Evolutionary conservation across 73 alveolate genomes (phyloP), one percentile per base, ranked within the genome.

Genomic region (Paramecium tetraurelia): DNA sequence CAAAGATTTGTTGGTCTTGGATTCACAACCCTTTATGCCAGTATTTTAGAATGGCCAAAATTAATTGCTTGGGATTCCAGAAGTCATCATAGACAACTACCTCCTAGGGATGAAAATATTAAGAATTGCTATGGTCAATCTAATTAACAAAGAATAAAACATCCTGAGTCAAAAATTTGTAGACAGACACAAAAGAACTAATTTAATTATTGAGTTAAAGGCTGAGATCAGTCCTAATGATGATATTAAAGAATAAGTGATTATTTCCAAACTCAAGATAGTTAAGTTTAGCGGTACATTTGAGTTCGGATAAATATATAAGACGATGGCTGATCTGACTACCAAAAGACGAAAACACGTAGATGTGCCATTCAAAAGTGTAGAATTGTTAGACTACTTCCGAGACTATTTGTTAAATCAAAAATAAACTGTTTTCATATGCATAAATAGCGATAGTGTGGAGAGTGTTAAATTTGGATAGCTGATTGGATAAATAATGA

Each of bases 231-330:
- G 76, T 44, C 90, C 90, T 6, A 43, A 29, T 41, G 90, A 80
- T 20, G 90, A 80, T 80, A 40, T 80, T 10, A 80, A 80, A 46
- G 90, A 80, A 80, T 80, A 80, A 16, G 90, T 80, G 48, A 44
- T 80, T 2, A 80, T 80, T 5, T 80, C 90, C 9, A 80, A 80
- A 46, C 33, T 80, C 18, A 80, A 46, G 18, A 80, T 80, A 9
- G 90, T 80, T 18, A 80, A 80, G 35, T 80, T 31, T 80, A 80
- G 90, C 46, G 76, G 75, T 1, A 43, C 46, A 10, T 80, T 80
- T 44, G 90, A 80, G 21, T 44, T 41, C 20, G 90, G 90, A 43
- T 44, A 80, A 14, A 35, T 80, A 4, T 80, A 31, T 44, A 80
- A 80, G 8, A 48, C 75, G 10, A 80, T 80, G 90, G 46, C 90